These are phyloP conservation scores for Echium plantagineum DNA, from an alignment of 257 asterid species.

Conservation along the genomic window DNA sequence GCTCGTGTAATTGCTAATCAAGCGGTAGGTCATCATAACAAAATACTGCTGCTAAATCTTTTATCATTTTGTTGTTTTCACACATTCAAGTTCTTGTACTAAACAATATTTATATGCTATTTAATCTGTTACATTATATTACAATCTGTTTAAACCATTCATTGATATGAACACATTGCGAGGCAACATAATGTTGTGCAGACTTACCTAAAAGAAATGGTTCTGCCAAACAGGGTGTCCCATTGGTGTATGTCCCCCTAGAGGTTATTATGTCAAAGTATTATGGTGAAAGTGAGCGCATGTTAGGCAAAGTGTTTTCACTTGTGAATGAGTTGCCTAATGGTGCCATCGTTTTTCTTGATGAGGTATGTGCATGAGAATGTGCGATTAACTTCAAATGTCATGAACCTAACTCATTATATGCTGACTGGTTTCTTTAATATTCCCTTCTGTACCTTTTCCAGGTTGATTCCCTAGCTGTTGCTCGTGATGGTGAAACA, in stretches of 20 bases:
- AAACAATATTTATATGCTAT: neutral
- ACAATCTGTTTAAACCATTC: neutral
- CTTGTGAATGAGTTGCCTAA: conserved; percentile 73
- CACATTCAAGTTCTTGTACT: neutral
- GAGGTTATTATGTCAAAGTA: conserved; percentile 89
- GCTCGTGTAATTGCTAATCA: conserved; percentile 95
- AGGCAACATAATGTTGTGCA: neutral
- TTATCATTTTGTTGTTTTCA: conserved; percentile 14
- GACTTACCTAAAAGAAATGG: neutral
- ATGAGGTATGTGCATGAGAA: conserved; percentile 48
- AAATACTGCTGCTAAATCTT: no score
- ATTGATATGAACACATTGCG: neutral
- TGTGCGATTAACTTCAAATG: neutral
- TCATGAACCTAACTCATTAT: neutral
- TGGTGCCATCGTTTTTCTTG: conserved; percentile 84
- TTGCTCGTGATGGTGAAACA: conserved; percentile 81
- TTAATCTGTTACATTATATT: neutral
- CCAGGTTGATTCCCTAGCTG: conserved; percentile 94
- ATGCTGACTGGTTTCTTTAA: neutral
- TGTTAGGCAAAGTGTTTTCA: conserved; percentile 82
- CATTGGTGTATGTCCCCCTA: conserved; percentile 78
- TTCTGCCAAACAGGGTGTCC: conserved; percentile 54
- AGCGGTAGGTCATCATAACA: no score
- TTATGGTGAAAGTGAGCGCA: conserved; percentile 92
- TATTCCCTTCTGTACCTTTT: conserved; percentile 5